These are phyloP conservation scores for Heterobasidion annosum DNA, from an alignment of 1,284 basidiomycete species.

Conservation along the genomic window DNA sequence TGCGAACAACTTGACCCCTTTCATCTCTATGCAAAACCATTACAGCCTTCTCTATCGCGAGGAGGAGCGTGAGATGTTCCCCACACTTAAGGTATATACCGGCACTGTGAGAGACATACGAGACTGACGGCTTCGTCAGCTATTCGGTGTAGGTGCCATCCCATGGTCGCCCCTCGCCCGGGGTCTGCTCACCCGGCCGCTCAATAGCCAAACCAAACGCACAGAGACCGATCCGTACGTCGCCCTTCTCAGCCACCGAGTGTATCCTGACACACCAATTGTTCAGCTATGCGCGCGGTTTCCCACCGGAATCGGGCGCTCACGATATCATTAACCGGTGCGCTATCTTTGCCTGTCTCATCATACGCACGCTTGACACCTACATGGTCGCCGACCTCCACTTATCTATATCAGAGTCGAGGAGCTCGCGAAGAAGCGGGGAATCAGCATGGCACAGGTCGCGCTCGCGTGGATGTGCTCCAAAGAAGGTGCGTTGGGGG, in stretches of 20 bases:
- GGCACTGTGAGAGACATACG: background rate
- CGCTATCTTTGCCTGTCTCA: background rate
- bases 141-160: slow-evolving; percentile 3
- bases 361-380: background rate
- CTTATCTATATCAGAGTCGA: background rate
- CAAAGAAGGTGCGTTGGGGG: background rate
- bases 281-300: background rate
- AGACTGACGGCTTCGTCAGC: background rate
- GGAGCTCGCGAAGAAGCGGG: slow-evolving; percentile 1
- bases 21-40: slow-evolving; percentile 10
- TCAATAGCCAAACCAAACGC: background rate
- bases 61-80: slow-evolving; percentile 10
- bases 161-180: slow-evolving; percentile 7
- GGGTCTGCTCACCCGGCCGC: slow-evolving; percentile 3
- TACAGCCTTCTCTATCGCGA: slow-evolving; percentile 8
- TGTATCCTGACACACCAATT: background rate
- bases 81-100: slow-evolving; percentile 3
- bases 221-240: background rate
- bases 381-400: background rate
- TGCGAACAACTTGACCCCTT: slow-evolving; percentile 5
- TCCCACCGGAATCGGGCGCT: background rate
- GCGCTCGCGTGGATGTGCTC: slow-evolving; percentile 3
- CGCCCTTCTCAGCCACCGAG: background rate
- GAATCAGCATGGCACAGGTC: slow-evolving; percentile 3
- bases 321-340: slow-evolving; percentile 3